phyloP scores from a whole-genome alignment of 495 filamentous ascomycete genomes.

The Aspergillus sclerotioniger region DNA sequence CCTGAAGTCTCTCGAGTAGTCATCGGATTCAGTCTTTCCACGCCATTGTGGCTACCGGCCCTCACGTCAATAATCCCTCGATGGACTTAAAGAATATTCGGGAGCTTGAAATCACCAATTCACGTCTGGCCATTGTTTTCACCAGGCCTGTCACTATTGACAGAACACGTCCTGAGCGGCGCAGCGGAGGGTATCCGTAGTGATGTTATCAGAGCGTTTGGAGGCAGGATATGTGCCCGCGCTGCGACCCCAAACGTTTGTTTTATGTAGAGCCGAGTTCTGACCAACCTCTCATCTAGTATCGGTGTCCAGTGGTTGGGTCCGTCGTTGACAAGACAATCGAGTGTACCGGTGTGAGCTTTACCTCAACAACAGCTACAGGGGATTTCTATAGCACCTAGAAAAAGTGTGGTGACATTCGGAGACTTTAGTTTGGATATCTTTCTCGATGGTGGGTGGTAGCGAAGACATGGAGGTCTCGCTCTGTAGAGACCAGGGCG shows the following conservation, averaged over 20 bases:
- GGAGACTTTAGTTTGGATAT: slow-evolving; percentile 22
- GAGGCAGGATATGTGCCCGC: slow-evolving; percentile 46
- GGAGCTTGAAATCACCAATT: slow-evolving; percentile 9
- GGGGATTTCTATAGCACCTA: slow-evolving; percentile 29
- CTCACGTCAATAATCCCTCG: slow-evolving; percentile 15
- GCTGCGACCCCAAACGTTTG: slow-evolving; percentile 50
- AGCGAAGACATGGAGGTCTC: slow-evolving; percentile 55
- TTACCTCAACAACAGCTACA: slow-evolving; percentile 25
- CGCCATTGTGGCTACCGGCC: slow-evolving; percentile 14
- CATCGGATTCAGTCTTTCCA: slow-evolving; percentile 6
- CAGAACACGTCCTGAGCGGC: slow-evolving; percentile 36
- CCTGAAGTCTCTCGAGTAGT: slow-evolving; percentile 18
- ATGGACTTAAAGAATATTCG: slow-evolving; percentile 18
- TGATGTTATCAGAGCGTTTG: slow-evolving; percentile 51
- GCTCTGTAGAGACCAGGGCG: slow-evolving; percentile 46
- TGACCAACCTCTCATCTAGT: slow-evolving; percentile 45
- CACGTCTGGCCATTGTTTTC: slow-evolving; percentile 8
- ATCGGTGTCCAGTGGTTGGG: slow-evolving; percentile 41
- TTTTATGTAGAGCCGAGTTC: slow-evolving; percentile 46
- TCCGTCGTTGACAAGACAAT: slow-evolving; percentile 58
- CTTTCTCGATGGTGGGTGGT: slow-evolving; percentile 48
- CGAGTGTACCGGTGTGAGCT: slow-evolving; percentile 31
- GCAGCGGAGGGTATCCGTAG: slow-evolving; percentile 49
- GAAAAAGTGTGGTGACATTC: slow-evolving; percentile 15
- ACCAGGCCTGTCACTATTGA: slow-evolving; percentile 24